Evolutionary conservation across 1,139 yeast genomes (phyloP).

Genomic region (Hansenula sp.): DNA sequence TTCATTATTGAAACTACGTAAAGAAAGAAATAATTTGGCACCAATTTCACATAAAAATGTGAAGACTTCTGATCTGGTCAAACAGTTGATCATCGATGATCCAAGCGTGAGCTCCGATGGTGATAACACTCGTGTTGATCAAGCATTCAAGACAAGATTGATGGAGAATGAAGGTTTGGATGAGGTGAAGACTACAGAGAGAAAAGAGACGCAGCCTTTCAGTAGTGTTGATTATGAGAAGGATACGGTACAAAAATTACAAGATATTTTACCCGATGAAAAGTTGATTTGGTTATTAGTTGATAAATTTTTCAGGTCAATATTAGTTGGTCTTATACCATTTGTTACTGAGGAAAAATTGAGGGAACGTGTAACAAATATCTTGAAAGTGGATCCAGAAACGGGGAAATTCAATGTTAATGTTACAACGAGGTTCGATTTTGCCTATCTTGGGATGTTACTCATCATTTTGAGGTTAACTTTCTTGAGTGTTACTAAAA

Average conservation of each 20-base stretch:
- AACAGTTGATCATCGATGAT: conserved; percentile 19
- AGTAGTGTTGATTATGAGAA: conserved; percentile 18
- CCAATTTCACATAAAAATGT: conserved; percentile 27
- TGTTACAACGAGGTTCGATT: conserved; percentile 39
- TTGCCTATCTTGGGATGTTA: conserved; percentile 42
- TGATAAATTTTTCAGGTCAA: conserved; percentile 39
- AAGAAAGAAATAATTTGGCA: conserved; percentile 18
- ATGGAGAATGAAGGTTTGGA: conserved; percentile 31
- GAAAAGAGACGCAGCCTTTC: conserved; percentile 12
- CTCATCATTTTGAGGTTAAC: conserved; percentile 40
- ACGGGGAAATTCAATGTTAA: conserved; percentile 23
- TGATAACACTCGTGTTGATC: conserved; percentile 12
- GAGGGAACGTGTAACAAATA: conserved; percentile 25
- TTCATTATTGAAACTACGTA: conserved; percentile 25
- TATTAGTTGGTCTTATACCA: conserved; percentile 43
- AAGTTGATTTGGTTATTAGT: conserved; percentile 43
- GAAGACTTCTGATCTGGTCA: conserved; percentile 19
- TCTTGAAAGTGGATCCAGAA: conserved; percentile 24
- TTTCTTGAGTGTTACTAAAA: conserved; percentile 26
- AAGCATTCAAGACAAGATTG: conserved; percentile 26
- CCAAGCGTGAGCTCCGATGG: conserved; percentile 7
- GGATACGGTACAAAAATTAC: conserved; percentile 27
- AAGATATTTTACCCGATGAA: conserved; percentile 39
- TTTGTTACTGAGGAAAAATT: conserved; percentile 41
- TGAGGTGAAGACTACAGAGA: conserved; percentile 21